A percentile compares a stretch with the other conserved stretches of the same genome.
Evolutionary conservation across 805 yeast genomes (phyloP).

Genomic region (Candida caryicola): DNA sequence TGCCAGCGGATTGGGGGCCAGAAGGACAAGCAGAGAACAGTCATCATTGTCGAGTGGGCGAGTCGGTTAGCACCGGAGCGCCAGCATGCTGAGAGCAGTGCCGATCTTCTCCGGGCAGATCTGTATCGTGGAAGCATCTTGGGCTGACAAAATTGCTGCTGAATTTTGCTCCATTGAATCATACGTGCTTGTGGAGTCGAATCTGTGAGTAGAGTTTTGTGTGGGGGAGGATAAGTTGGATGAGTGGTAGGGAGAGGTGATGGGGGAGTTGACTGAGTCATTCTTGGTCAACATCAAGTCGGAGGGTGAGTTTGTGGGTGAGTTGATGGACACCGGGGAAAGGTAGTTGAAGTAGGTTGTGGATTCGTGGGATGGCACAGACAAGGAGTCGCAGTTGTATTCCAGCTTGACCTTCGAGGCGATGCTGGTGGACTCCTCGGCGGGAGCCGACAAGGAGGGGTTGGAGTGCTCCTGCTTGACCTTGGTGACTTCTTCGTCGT

Average conservation of each 20-base stretch:
- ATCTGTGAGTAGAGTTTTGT: not conserved
- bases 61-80: conserved; percentile 1
- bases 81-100: not conserved
- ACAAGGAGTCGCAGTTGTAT: not conserved
- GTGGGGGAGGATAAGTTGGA: not conserved
- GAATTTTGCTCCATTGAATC: conserved; percentile 46
- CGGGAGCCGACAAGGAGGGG: not conserved
- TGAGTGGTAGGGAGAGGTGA: not conserved
- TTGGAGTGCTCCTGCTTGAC: not conserved
- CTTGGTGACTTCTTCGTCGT: not conserved
- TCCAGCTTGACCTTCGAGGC: not conserved
- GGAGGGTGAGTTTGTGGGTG: conserved; percentile 39
- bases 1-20: conserved; percentile 3
- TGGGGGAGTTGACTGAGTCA: not conserved
- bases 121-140: not conserved
- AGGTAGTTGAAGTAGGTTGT: conserved; percentile 31
- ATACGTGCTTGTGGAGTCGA: conserved; percentile 5
- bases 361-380: not conserved
- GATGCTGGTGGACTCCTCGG: not conserved
- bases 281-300: conserved; percentile 29
- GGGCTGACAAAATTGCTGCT: conserved; percentile 41
- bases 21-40: conserved; percentile 32
- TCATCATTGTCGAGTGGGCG: conserved; percentile 5
- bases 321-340: conserved; percentile 43
- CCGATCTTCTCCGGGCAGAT: not conserved